These are phyloP conservation scores for Gossypium sturtianum DNA, from an alignment of 345 rosid genomes.

Conservation along the genomic window DNA sequence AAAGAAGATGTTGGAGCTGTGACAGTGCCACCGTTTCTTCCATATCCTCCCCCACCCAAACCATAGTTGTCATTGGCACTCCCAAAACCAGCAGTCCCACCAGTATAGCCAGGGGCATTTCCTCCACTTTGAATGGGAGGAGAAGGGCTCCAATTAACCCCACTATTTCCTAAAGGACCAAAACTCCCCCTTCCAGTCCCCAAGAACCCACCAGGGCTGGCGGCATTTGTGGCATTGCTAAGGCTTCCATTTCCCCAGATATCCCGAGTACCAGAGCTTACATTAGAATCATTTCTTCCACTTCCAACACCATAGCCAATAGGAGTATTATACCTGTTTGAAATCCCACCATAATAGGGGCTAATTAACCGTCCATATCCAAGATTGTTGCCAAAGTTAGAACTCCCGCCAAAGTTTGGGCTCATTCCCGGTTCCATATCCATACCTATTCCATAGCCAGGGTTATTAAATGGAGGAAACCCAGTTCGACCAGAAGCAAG, in stretches of 20 bases:
- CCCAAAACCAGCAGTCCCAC: conserved; percentile 32
- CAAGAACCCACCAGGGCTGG: conserved; percentile 39
- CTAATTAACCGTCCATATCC: conserved; percentile 61
- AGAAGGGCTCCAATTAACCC: conserved; percentile 52
- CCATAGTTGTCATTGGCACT: conserved; percentile 37
- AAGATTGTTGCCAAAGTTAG: conserved; percentile 51
- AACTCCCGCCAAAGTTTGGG: conserved; percentile 54
- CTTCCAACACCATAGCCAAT: conserved; percentile 47
- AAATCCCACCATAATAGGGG: conserved; percentile 48
- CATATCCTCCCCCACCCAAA: conserved; percentile 44
- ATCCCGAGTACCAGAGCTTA: conserved; percentile 50
- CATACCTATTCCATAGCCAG: conserved; percentile 66
- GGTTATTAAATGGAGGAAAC: conserved; percentile 43
- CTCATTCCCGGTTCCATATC: conserved; percentile 62
- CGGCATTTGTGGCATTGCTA: conserved; percentile 30
- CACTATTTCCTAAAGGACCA: conserved; percentile 51
- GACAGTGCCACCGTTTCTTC: conserved; percentile 46
- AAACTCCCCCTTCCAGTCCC: conserved; percentile 51
- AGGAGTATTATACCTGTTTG: conserved; percentile 64
- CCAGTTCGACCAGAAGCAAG: conserved; percentile 59
- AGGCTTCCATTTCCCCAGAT: conserved; percentile 82
- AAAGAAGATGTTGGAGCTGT: conserved; percentile 54
- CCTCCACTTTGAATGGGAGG: conserved; percentile 44
- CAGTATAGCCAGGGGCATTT: conserved; percentile 29
- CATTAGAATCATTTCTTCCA: conserved; percentile 52